Conservation (phyloP, 345 rosid genomes). For the Iberis pinnata region DNA sequence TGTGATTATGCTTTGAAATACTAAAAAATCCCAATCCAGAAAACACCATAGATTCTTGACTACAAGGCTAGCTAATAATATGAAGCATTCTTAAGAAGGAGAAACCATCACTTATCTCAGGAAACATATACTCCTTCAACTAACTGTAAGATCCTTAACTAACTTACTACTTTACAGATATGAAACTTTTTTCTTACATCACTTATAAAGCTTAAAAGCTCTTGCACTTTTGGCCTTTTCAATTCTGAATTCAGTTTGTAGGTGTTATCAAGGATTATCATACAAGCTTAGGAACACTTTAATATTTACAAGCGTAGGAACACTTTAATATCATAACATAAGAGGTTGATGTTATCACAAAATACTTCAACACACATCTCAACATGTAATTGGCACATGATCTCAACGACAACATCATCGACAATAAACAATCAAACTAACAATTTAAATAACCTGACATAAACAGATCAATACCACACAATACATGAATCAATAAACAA, state of each 20-base stretch:
- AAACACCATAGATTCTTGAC: conserved; percentile 9
- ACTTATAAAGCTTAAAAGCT: background rate
- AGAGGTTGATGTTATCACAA: conserved; percentile 11
- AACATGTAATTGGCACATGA: conserved; percentile 79
- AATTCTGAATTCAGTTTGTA: background rate
- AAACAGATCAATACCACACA: too few relatives aligned
- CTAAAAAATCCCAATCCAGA: background rate
- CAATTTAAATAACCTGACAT: too few relatives aligned
- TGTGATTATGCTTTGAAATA: conserved; percentile 5
- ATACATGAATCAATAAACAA: too few relatives aligned
- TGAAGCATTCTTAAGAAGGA: background rate
- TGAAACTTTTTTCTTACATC: background rate
- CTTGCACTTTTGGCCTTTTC: background rate
- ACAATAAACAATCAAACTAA: too few relatives aligned
- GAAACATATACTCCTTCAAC: background rate
- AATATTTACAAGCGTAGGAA: conserved; percentile 44
- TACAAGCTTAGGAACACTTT: background rate
- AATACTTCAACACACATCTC: background rate
- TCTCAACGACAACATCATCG: conserved; percentile 64
- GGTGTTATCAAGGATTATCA: background rate
- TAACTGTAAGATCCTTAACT: background rate
- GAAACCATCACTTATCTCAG: conserved; percentile 3
- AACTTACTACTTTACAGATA: background rate
- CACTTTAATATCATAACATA: conserved; percentile 39
- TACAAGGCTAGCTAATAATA: background rate